These are phyloP conservation scores for Backusella mclennaniae DNA, from an alignment of 192 early-diverging fungal species.

Conservation along the genomic window DNA sequence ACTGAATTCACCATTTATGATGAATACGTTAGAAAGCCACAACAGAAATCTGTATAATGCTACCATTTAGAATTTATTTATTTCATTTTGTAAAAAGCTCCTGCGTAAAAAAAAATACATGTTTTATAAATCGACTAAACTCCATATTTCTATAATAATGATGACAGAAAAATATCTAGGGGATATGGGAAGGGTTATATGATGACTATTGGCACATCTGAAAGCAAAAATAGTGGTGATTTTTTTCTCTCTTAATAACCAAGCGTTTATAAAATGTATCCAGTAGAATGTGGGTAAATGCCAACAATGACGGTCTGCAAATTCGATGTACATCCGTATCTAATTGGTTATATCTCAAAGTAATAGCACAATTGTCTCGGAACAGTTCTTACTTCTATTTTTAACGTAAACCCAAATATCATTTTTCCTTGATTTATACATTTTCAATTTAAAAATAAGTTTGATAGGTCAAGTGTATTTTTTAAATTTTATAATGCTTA, in stretches of 20 bases:
- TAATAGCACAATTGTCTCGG: too few relatives aligned
- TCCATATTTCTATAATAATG: background rate
- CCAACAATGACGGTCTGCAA: too few relatives aligned
- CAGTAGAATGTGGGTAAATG: too few relatives aligned
- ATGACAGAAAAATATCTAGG: background rate
- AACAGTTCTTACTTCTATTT: background rate
- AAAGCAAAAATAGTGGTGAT: background rate
- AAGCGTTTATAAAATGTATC: background rate
- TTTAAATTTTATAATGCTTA: background rate
- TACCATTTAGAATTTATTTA: background rate
- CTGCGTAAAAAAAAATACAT: background rate
- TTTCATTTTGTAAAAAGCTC: background rate
- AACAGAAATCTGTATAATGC: background rate
- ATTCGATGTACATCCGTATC: too few relatives aligned
- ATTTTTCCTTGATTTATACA: too few relatives aligned
- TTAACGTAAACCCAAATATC: too few relatives aligned
- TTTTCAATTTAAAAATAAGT: background rate
- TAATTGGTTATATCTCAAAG: too few relatives aligned
- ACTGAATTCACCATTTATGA: slow-evolving; percentile 68
- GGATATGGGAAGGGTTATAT: background rate
- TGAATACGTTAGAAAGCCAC: slow-evolving; percentile 52
- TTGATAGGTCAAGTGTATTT: background rate
- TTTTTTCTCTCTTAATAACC: background rate
- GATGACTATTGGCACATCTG: background rate
- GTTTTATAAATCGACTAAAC: background rate